Conservation (phyloP, 805 yeast species). For the Candida hungchunana region DNA sequence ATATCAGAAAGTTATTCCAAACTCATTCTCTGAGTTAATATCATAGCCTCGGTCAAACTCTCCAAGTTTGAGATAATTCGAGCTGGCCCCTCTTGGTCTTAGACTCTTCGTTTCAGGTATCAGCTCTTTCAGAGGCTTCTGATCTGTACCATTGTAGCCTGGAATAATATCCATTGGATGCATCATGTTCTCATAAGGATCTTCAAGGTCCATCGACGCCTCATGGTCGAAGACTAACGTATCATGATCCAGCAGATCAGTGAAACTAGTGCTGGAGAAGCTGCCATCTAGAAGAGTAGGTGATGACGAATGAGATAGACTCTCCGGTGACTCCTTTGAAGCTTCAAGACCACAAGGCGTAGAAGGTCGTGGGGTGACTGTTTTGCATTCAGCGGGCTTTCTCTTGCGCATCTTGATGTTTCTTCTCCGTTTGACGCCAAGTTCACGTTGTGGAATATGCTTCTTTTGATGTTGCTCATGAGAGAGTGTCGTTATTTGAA, state of each 20-base stretch:
- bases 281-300: slow-evolving; percentile 11
- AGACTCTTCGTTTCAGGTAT: slow-evolving; percentile 7
- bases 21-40: too few relatives aligned
- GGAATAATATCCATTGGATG: slow-evolving; percentile 24
- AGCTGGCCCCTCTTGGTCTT: slow-evolving; percentile 17
- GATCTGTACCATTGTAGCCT: slow-evolving; percentile 2
- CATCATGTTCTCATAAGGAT: slow-evolving; percentile 22
- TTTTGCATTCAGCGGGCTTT: not conserved
- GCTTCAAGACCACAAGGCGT: not conserved
- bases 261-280: not conserved
- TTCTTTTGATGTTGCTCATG: slow-evolving; percentile 4
- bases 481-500: slow-evolving; percentile 17
- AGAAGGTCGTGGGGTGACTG: not conserved
- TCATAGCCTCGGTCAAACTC: too few relatives aligned
- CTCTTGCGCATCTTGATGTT: slow-evolving; percentile 19
- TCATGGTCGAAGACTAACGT: slow-evolving; percentile 4
- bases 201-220: slow-evolving; percentile 16
- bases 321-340: not conserved
- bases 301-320: slow-evolving; percentile 9
- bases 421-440: slow-evolving; percentile 17
- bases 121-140: slow-evolving; percentile 1
- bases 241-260: slow-evolving; percentile 5
- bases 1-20: too few relatives aligned
- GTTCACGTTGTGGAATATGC: not conserved
- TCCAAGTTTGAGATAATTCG: slow-evolving; percentile 18